These are phyloP conservation scores for Rossbeevera mucosa DNA, from an alignment of 768 basidiomycete genomes.

Conservation along the genomic window DNA sequence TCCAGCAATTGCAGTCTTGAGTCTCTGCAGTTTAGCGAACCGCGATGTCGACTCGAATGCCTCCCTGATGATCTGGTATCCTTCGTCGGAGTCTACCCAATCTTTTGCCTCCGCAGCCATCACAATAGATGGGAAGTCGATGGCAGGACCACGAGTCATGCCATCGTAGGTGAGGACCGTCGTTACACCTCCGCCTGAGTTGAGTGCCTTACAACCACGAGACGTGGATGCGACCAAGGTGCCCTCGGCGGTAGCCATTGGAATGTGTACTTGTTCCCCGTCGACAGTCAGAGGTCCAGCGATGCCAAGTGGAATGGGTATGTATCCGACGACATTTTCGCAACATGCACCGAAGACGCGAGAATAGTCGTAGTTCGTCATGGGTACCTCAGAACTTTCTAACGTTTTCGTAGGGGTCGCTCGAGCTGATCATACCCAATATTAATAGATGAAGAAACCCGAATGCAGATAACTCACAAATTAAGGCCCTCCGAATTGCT, in stretches of 20 bases:
- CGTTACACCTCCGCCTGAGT: slow-evolving; percentile 90
- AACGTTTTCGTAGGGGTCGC: slow-evolving; percentile 79
- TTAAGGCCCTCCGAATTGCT: slow-evolving; percentile 75
- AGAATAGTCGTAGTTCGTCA: slow-evolving; percentile 86
- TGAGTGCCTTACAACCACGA: slow-evolving; percentile 96
- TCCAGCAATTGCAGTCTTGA: slow-evolving; percentile 91
- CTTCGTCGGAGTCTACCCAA: slow-evolving; percentile 84
- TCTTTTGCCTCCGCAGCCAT: slow-evolving; percentile 79
- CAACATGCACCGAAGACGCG: slow-evolving; percentile 95
- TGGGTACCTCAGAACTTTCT: slow-evolving; percentile 79
- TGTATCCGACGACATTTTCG: slow-evolving; percentile 97
- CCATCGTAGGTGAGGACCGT: slow-evolving; percentile 90
- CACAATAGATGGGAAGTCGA: slow-evolving; percentile 83
- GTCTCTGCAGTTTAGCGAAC: slow-evolving; percentile 78
- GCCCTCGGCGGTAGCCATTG: slow-evolving; percentile 99
- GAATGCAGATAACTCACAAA: slow-evolving; percentile 56
- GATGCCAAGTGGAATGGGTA: slow-evolving; percentile 93
- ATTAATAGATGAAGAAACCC: slow-evolving; percentile 5
- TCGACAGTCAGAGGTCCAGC: slow-evolving; percentile 95
- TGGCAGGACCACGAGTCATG: slow-evolving; percentile 99
- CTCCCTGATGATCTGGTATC: slow-evolving; percentile 66
- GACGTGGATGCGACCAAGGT: slow-evolving; percentile 97
- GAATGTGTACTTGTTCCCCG: slow-evolving; percentile 78
- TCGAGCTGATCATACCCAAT: slow-evolving; percentile 52
- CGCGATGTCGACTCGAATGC: slow-evolving; percentile 95